These are phyloP conservation scores for Alternaria sp. DNA, from an alignment of 2,329 filamentous ascomycete genomes.

Conservation along the genomic window DNA sequence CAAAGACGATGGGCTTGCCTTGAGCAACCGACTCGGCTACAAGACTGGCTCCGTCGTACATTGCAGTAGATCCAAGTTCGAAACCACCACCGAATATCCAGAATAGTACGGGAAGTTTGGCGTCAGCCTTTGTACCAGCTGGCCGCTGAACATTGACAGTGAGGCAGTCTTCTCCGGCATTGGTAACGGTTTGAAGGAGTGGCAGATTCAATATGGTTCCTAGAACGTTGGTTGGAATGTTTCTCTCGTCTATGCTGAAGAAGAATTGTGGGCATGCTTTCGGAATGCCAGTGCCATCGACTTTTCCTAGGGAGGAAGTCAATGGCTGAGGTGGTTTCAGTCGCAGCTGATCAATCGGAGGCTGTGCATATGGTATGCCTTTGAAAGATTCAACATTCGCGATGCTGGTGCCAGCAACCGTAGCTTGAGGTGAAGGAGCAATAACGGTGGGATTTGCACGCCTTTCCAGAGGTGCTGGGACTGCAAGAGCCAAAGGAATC, in stretches of 20 bases:
- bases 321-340: slow-evolving; percentile 74
- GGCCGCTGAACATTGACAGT: slow-evolving; percentile 56
- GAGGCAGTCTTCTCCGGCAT: slow-evolving; percentile 56
- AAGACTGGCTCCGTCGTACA: slow-evolving; percentile 55
- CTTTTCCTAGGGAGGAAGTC: slow-evolving; percentile 65
- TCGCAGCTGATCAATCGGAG: slow-evolving; percentile 71
- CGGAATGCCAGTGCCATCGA: slow-evolving; percentile 67
- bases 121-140: slow-evolving; percentile 44
- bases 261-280: slow-evolving; percentile 77
- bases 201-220: slow-evolving; percentile 52
- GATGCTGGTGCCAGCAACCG: slow-evolving; percentile 60
- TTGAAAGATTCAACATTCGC: slow-evolving; percentile 71
- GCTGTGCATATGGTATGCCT: slow-evolving; percentile 78
- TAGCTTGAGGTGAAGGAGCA: slow-evolving; percentile 62
- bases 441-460: slow-evolving; percentile 63
- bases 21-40: slow-evolving; percentile 55
- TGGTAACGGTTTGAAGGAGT: slow-evolving; percentile 48
- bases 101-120: slow-evolving; percentile 58
- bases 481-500: slow-evolving; percentile 42
- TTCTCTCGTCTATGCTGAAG: slow-evolving; percentile 59
- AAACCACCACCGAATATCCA: slow-evolving; percentile 60
- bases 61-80: slow-evolving; percentile 47
- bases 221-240: slow-evolving; percentile 49
- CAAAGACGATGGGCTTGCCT: slow-evolving; percentile 74
- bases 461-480: slow-evolving; percentile 54